These are phyloP conservation scores for Zygotorulaspora mrakii DNA, from an alignment of 1,139 yeast species.

Conservation along the genomic window DNA sequence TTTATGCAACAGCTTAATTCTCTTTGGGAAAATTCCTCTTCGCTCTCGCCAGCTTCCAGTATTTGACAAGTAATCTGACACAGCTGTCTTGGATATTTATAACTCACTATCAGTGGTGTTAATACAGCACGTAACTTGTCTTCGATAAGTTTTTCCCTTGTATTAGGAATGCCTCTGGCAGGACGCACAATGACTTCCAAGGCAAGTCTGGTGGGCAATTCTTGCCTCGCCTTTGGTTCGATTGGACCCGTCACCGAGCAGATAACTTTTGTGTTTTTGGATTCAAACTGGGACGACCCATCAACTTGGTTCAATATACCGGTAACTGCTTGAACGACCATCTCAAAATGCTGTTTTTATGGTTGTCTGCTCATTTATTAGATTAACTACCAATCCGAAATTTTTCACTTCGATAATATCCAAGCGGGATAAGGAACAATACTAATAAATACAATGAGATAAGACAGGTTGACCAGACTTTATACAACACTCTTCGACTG, in stretches of 20 bases:
- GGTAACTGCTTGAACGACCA: constrained; percentile 23
- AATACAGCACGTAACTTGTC: constrained; percentile 64
- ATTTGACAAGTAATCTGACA: constrained; percentile 86
- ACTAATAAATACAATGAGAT: too few relatives aligned
- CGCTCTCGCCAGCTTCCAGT: constrained; percentile 54
- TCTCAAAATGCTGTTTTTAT: constrained; percentile 1
- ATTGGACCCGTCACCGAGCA: constrained; percentile 88
- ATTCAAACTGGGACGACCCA: constrained; percentile 66
- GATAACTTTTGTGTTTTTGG: constrained; percentile 54
- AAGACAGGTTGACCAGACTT: too few relatives aligned
- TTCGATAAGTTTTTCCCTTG: constrained; percentile 75
- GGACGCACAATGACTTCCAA: constrained; percentile 82
- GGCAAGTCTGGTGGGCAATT: constrained; percentile 72
- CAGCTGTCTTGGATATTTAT: constrained; percentile 74
- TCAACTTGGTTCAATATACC: constrained; percentile 56
- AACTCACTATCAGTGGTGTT: constrained; percentile 58
- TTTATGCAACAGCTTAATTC: constrained; percentile 74
- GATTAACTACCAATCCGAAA: constrained; percentile 2
- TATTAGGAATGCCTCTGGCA: constrained; percentile 64
- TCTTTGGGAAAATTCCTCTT: constrained; percentile 38
- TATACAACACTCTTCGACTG: too few relatives aligned
- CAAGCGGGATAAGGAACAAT: too few relatives aligned
- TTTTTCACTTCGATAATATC: too few relatives aligned
- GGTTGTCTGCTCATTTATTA: background rate
- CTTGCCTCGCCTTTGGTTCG: constrained; percentile 81